A percentile compares a stretch with the other conserved stretches of the same genome.
phyloP scores from a whole-genome alignment of 2,329 filamentous ascomycete genomes.

The Emergomyces orientalis region DNA sequence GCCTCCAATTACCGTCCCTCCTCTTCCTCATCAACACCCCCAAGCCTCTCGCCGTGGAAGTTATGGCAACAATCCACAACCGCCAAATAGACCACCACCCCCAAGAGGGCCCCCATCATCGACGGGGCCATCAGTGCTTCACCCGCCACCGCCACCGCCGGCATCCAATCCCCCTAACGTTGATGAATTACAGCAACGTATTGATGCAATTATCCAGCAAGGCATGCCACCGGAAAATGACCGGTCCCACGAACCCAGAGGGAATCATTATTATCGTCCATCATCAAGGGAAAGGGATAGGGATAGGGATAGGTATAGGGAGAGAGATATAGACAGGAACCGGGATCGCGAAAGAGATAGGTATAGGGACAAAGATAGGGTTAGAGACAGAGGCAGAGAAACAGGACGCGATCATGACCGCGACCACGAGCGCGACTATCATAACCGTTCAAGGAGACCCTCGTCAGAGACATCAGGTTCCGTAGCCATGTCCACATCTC shows the following conservation, averaged over 20 bases:
- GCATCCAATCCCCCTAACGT: constrained; percentile 2
- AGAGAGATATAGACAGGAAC: constrained; percentile 1
- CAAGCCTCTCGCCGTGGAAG: constrained; percentile 3
- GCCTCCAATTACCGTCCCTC: background rate
- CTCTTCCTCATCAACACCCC: constrained; percentile 2
- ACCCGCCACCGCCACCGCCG: constrained; percentile 9
- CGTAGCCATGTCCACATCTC: constrained; percentile 2
- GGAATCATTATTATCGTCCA: background rate
- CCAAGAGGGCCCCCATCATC: background rate
- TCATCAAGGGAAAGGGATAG: constrained; percentile 4
- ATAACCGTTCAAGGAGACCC: constrained; percentile 1
- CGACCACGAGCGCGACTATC: constrained; percentile 9
- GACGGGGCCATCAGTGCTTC: background rate
- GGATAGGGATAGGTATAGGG: constrained; percentile 1
- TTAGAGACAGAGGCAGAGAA: background rate
- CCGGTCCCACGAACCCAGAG: background rate
- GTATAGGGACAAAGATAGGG: constrained; percentile 14
- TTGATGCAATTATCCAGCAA: constrained; percentile 10
- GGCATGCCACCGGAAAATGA: background rate
- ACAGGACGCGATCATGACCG: constrained; percentile 15
- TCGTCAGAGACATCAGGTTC: constrained; percentile 9
- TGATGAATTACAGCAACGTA: constrained; percentile 8
- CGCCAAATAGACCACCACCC: background rate
- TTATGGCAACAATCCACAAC: background rate
- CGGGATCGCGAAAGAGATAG: constrained; percentile 8